Base-by-base conservation (phyloP, 768 basidiomycete genomes). In the Boletus rex-veris region DNA sequence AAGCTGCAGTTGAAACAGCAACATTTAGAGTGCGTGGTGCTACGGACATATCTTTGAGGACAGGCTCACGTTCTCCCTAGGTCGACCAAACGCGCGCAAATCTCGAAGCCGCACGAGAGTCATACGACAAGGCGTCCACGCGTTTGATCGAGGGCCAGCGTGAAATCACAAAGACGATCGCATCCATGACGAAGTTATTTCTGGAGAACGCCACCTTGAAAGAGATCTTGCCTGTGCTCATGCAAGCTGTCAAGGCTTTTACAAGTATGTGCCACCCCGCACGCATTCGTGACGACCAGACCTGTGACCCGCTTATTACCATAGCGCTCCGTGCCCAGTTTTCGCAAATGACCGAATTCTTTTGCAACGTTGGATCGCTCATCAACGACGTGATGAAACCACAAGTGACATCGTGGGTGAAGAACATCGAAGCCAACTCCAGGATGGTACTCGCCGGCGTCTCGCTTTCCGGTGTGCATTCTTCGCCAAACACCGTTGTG, bases 81-180 rank as follows among this genome's bases (percentile, higher is more conserved):
- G 59, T 61, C 15, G 59, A 61, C 44, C 60, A 61, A 57, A 61
- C 60, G 9, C 60, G 60, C 7, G 60, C 50, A 26, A 61, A 61
- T 28, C 52, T 61, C n/a, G 60, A 61, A 48, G 55, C 50, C 5
- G 50, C 60, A 39, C 52, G 60, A 26, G 59, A 48, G 3, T 61
- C 59, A 1, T 61, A 61, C 15, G 55, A 58, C 39, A 58, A 31
- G 31, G 52, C 52, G 5, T 52, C 59, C 19, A 11, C 40, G 11
- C 59, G 55, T 21, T 41, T 61, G 24, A 61, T 61, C 16, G 47
- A 57, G 24, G 60, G 59, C 39, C 60, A 61, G 24, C 59, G 59
- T 28, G 59, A 54, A n/a, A 58, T 61, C 37, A 51, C 55, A 16
- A 61, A 58, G 52, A 61, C 60, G 7, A 61, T 61, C 10, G 40